Evolutionary conservation across 2,329 filamentous ascomycete genomes (phyloP).

Genomic region (Trichoderma koningii): DNA sequence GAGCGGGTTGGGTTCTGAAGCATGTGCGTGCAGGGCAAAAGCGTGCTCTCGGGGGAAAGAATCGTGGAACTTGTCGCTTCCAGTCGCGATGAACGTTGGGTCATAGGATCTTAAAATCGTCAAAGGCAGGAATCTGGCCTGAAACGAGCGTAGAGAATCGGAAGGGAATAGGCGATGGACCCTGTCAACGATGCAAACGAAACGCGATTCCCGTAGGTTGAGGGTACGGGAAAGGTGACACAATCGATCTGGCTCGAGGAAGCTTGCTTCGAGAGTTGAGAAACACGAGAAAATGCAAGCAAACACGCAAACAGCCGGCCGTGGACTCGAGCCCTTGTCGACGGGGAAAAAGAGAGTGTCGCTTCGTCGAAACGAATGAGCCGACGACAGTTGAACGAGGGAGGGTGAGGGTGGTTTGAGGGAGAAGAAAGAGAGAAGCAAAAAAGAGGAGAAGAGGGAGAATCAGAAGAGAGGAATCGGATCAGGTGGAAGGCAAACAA

Average conservation of each 20-base stretch:
- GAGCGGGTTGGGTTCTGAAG: background rate
- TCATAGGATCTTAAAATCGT: background rate
- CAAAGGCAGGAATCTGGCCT: background rate
- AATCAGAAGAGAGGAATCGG: background rate
- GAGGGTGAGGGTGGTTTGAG: background rate
- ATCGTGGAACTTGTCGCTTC: background rate
- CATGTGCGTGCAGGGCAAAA: background rate
- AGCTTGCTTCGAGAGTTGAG: constrained; percentile 12
- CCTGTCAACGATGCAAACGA: background rate
- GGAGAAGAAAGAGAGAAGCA: background rate
- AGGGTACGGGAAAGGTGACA: constrained; percentile 12
- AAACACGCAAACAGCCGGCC: constrained; percentile 19
- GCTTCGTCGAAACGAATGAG: background rate
- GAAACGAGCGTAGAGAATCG: constrained; percentile 3
- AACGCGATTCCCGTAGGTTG: background rate
- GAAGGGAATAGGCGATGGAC: background rate
- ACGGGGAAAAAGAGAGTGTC: background rate
- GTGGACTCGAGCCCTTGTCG: constrained; percentile 10
- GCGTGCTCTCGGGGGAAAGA: background rate
- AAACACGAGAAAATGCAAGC: constrained; percentile 7
- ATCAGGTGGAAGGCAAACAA: background rate
- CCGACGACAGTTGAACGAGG: background rate
- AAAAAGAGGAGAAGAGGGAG: background rate
- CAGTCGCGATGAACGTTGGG: background rate
- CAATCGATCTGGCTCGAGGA: constrained; percentile 2